phyloP scores from a whole-genome alignment of 148 eudicot species.

The Rhododendron ferrugineum region DNA sequence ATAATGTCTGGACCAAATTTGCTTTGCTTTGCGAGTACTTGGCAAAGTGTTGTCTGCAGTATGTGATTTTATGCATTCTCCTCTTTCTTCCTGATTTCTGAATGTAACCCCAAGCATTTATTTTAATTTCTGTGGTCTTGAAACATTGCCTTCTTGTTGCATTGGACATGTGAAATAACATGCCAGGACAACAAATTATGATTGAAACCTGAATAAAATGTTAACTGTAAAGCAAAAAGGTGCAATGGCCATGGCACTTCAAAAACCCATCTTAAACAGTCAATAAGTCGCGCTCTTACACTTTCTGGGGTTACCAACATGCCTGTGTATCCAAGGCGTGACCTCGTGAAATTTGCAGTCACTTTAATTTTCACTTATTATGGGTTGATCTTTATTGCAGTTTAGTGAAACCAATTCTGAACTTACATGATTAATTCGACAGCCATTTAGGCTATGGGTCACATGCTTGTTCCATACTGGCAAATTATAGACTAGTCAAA shows the following conservation, averaged over 20 bases:
- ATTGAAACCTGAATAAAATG: neutral
- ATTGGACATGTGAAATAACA: neutral
- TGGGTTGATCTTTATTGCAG: neutral
- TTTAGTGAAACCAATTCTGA: neutral
- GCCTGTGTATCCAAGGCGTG: neutral
- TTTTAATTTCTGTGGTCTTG: neutral
- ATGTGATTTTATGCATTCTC: neutral
- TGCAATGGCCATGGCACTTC: neutral
- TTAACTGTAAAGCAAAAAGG: neutral
- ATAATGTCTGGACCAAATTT: neutral
- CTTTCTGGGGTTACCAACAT: neutral
- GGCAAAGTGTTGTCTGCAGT: neutral
- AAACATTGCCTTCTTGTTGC: neutral
- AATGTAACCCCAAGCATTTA: neutral
- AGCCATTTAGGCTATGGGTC: neutral
- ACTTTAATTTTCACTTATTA: neutral
- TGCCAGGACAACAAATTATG: neutral
- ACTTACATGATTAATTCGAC: neutral
- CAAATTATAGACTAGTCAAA: neutral
- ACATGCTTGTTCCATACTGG: neutral
- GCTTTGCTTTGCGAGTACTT: neutral
- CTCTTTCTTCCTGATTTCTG: conserved; percentile 2
- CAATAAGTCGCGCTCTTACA: neutral
- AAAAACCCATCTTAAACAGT: neutral
- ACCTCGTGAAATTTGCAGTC: neutral